phyloP scores from a whole-genome alignment of 2,329 filamentous ascomycete species.

The Sporothrix mexicana region DNA sequence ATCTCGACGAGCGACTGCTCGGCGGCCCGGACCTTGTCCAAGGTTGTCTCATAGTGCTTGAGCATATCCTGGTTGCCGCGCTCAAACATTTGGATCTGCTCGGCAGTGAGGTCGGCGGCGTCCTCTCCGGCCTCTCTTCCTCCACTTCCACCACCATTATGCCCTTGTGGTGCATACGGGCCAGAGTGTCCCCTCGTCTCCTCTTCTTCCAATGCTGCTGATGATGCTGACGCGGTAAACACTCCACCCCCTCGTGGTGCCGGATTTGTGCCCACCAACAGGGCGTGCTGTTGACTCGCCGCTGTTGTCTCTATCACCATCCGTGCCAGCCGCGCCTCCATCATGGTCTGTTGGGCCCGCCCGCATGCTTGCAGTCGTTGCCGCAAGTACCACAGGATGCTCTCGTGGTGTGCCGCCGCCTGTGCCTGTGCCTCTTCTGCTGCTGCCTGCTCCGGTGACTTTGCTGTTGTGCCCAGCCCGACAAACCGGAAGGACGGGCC shows the following conservation, averaged over 20 bases:
- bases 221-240: not conserved
- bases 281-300: constrained; percentile 14
- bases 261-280: constrained; percentile 6
- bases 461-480: constrained; percentile 49
- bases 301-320: constrained; percentile 76
- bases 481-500: constrained; percentile 44
- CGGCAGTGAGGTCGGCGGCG: constrained; percentile 68
- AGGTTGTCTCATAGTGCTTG: constrained; percentile 89
- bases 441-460: constrained; percentile 68
- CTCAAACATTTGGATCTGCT: constrained; percentile 92
- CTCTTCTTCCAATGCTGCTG: constrained; percentile 24
- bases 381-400: constrained; percentile 81
- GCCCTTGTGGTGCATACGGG: not conserved
- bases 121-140: constrained; percentile 31
- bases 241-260: constrained; percentile 3
- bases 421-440: constrained; percentile 75
- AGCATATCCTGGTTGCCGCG: constrained; percentile 92
- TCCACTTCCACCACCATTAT: constrained; percentile 30
- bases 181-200: not conserved
- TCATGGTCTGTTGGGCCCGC: constrained; percentile 84
- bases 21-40: constrained; percentile 89
- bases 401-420: constrained; percentile 74
- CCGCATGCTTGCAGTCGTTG: constrained; percentile 77
- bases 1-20: constrained; percentile 93
- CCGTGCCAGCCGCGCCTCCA: constrained; percentile 83